Conservation (phyloP, 768 basidiomycete genomes). For the Agaricus sinodeliciosus region DNA sequence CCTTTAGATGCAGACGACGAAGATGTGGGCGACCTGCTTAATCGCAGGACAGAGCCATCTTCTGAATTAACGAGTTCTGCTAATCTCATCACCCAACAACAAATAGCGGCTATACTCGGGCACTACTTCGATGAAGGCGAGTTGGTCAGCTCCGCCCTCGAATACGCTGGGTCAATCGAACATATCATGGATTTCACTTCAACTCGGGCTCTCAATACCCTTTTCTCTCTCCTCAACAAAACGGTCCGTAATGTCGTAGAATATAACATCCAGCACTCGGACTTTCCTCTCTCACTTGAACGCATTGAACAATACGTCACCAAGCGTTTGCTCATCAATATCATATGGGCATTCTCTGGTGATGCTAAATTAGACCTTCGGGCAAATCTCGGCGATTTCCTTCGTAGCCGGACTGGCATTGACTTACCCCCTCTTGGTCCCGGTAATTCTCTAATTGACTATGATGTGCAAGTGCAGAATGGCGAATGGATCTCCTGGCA, state of each 20-base stretch:
- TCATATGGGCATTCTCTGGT: slow-evolving; percentile 98
- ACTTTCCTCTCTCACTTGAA: slow-evolving; percentile 85
- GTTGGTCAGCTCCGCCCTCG: slow-evolving; percentile 72
- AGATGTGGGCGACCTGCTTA: slow-evolving; percentile 52
- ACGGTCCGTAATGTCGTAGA: slow-evolving; percentile 89
- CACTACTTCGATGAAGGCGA: slow-evolving; percentile 80
- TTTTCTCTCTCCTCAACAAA: slow-evolving; percentile 97
- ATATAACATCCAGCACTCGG: slow-evolving; percentile 90
- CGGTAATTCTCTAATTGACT: slow-evolving; percentile 89
- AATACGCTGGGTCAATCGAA: slow-evolving; percentile 77
- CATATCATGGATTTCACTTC: slow-evolving; percentile 99
- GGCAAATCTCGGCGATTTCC: slow-evolving; percentile 82
- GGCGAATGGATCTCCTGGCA: slow-evolving; percentile 94
- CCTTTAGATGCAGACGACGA: slow-evolving; percentile 91
- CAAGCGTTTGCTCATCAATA: slow-evolving; percentile 82
- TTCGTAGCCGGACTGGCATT: slow-evolving; percentile 80
- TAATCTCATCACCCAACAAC: slow-evolving; percentile 69
- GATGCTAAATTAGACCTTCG: slow-evolving; percentile 90
- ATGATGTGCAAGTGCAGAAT: slow-evolving; percentile 79
- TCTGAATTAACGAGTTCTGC: slow-evolving; percentile 48
- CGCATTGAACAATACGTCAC: slow-evolving; percentile 87
- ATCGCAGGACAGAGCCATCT: slow-evolving; percentile 49
- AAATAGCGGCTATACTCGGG: slow-evolving; percentile 68
- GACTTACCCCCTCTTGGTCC: slow-evolving; percentile 74
- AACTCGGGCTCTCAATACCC: slow-evolving; percentile 87